phyloP scores from a whole-genome alignment of 768 basidiomycete species.

The Hygrocybe punicea region DNA sequence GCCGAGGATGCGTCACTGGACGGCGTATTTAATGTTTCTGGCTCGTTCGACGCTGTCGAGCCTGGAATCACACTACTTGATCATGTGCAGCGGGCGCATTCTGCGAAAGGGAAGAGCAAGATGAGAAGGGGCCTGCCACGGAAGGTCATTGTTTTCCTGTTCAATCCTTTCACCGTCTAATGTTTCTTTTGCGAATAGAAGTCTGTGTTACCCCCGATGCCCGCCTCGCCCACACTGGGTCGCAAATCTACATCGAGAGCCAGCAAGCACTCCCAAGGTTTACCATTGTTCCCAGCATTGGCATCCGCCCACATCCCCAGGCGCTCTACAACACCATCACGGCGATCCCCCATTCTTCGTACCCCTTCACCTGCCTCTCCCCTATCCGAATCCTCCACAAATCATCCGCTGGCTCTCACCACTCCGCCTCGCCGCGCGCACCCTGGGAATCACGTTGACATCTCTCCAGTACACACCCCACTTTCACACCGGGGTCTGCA shows the following conservation, averaged over 20 bases:
- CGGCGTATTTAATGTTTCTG: conserved; percentile 33
- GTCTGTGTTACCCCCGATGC: conserved; percentile 40
- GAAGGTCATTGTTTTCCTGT: conserved; percentile 10
- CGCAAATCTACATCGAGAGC: conserved; percentile 25
- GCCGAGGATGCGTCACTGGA: conserved; percentile 22
- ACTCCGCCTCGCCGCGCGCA: conserved; percentile 36
- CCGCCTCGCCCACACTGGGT: conserved; percentile 46
- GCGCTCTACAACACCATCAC: background rate
- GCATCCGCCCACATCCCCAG: conserved; percentile 6
- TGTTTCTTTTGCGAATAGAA: conserved; percentile 30
- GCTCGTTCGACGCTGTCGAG: conserved; percentile 29
- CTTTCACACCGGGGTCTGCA: conserved; percentile 65
- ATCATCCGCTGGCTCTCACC: conserved; percentile 32
- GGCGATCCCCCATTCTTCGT: background rate
- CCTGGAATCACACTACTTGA: conserved; percentile 42
- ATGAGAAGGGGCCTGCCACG: conserved; percentile 20
- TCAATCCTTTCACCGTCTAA: too few species aligned
- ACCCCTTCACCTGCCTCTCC: conserved; percentile 16
- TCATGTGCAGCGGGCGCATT: conserved; percentile 16
- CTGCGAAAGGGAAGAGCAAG: conserved; percentile 10
- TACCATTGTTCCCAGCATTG: conserved; percentile 4
- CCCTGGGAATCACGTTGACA: conserved; percentile 25
- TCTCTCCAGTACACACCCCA: conserved; percentile 64
- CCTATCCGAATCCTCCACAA: conserved; percentile 21
- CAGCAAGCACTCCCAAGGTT: conserved; percentile 6